Conservation (phyloP, 2,329 filamentous ascomycete species). For the Alternaria alternata region DNA sequence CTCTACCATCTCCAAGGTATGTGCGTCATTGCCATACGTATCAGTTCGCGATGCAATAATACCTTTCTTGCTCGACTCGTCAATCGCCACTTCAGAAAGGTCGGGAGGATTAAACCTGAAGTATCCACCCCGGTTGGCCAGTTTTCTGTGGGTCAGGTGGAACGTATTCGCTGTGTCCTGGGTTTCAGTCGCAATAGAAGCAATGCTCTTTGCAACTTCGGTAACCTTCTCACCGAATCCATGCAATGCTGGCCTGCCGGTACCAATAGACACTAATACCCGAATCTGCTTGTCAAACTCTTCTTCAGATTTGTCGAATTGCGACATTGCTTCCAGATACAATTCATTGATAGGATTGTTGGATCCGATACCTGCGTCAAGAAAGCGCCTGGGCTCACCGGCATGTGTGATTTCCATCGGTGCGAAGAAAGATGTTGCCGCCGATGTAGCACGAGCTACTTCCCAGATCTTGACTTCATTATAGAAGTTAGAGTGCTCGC, state of each 20-base stretch:
- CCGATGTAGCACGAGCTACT: neutral
- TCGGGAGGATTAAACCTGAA: neutral
- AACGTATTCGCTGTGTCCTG: neutral
- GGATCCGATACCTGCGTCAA: constrained; percentile 49
- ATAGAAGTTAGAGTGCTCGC: constrained; percentile 17
- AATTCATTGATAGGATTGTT: neutral
- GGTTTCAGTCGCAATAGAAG: neutral
- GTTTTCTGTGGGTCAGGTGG: neutral
- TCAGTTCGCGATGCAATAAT: neutral
- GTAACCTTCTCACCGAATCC: neutral
- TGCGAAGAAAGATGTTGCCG: neutral
- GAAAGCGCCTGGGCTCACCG: constrained; percentile 33
- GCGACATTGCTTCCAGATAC: neutral
- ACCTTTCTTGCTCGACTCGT: neutral
- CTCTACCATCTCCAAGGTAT: neutral
- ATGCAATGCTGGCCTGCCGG: neutral
- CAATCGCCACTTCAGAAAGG: neutral
- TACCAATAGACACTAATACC: neutral
- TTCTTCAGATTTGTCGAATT: neutral
- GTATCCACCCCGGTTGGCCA: neutral
- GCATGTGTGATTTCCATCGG: neutral
- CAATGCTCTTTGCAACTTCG: neutral
- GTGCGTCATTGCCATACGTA: neutral
- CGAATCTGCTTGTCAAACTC: neutral
- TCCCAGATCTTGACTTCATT: constrained; percentile 29